These are phyloP conservation scores for Pestalotiopsis sp. DNA, from an alignment of 2,329 filamentous ascomycete genomes.

Conservation along the genomic window DNA sequence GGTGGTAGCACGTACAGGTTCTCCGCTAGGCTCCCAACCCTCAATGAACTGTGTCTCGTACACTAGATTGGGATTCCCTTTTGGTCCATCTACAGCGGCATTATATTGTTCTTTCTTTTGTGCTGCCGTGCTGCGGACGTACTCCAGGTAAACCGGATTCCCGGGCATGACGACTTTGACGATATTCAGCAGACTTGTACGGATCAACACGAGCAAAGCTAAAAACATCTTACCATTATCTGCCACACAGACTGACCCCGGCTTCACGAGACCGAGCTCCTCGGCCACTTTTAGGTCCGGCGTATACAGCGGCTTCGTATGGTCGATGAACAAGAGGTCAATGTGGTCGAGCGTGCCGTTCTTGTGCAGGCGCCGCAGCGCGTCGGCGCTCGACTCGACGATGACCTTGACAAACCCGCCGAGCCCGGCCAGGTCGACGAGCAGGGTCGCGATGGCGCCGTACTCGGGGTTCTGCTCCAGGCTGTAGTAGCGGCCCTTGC, in stretches of 20 bases:
- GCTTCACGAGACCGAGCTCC: constrained; percentile 64
- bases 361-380: constrained; percentile 61
- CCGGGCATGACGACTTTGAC: constrained; percentile 64
- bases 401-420: constrained; percentile 69
- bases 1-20: constrained; percentile 53
- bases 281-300: constrained; percentile 78
- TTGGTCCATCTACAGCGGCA: constrained; percentile 27
- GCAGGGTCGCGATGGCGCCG: constrained; percentile 66
- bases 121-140: constrained; percentile 65
- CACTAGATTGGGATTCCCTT: constrained; percentile 65
- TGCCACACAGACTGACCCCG: constrained; percentile 65
- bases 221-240: constrained; percentile 63
- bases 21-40: constrained; percentile 70
- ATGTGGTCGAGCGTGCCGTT: constrained; percentile 58
- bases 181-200: too few species aligned
- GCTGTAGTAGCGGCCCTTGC: constrained; percentile 65
- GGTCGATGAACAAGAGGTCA: constrained; percentile 78
- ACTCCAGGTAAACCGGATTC: constrained; percentile 71
- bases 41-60: constrained; percentile 67
- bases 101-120: constrained; percentile 56
- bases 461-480: constrained; percentile 77
- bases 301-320: constrained; percentile 77
- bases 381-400: constrained; percentile 69
- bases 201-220: too few species aligned
- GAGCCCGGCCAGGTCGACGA: constrained; percentile 78